Evolutionary conservation across 495 filamentous ascomycete genomes (phyloP), one percentile per base, ranked within the genome.

Genomic region (Penicillium simplicissimum): DNA sequence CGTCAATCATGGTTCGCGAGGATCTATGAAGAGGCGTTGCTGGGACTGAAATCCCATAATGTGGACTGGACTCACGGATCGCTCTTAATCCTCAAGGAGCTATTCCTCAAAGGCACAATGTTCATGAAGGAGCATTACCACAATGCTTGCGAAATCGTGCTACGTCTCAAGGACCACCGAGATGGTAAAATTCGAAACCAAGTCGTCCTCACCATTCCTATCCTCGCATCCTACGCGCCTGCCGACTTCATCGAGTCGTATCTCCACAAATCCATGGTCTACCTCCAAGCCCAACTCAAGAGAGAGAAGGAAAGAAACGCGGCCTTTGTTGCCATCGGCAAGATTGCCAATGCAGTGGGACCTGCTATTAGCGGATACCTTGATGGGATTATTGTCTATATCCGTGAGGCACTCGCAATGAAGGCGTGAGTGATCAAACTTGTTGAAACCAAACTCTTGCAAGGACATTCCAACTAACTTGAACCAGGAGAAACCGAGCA

Each of bases 211-310:
- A 85, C 96, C 48, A 96, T 98, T 52, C 96, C 95, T 2, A 89
- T 92, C 55, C 80, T 99, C n/a, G 95, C 95, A 42, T 90, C 85
- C 60, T 99, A 99, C 66, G 88, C 92, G 6, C 95, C 95, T 0
- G 80, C 85, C 55, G 90, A 96, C 35, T 99, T 99, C 70, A 86
- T 86, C 35, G 81, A 83, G 52, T 84, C 80, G 11, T 96, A 96
- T 67, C 83, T 99, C 6, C 93, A 97, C 74, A 88, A 91, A 67
- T 97, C 96, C 79, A 99, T 99, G 96, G 83, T 96, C 10, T 93
- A 96, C 67, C 85, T 99, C 9, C 93, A 96, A 67, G 86, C 86
- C 34, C 93, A 97, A 77, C 85, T 99, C n/a, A 96, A 97, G 77
- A 92, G 93, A 71, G 90, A 96, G 52, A 93, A 92, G 71, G 94